A percentile compares a stretch with the other conserved stretches of the same genome.
phyloP scores from a whole-genome alignment of 352 stramenopile genomes.

The Phytophthora sojae region DNA sequence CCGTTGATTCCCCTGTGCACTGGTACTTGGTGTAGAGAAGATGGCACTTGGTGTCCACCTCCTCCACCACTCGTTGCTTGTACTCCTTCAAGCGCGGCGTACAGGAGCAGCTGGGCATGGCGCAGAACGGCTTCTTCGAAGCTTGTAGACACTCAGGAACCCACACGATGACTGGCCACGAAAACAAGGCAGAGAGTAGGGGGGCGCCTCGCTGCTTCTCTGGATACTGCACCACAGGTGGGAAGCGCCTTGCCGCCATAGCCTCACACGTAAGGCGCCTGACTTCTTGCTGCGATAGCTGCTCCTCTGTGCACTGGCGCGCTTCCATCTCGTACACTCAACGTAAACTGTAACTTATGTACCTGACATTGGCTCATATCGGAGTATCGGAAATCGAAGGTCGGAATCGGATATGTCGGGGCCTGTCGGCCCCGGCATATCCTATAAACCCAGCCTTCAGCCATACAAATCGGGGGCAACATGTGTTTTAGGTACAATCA shows the following conservation, averaged over 20 bases:
- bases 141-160: not conserved
- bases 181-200: not conserved
- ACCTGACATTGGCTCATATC: not conserved
- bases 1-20: not conserved
- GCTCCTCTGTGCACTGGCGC: not conserved
- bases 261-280: not conserved
- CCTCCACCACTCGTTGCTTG: not conserved
- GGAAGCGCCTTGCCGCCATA: not conserved
- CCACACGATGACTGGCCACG: not conserved
- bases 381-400: not conserved
- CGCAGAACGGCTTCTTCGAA: not conserved
- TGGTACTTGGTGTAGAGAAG: constrained; percentile 17
- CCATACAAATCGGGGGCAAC: no score
- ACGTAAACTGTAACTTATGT: no score
- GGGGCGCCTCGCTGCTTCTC: not conserved
- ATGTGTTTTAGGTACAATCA: no score
- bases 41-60: constrained; percentile 13
- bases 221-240: not conserved
- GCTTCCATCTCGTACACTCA: no score
- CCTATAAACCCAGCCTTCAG: no score
- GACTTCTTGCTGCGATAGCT: not conserved
- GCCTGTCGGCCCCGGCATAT: not conserved
- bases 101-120: not conserved
- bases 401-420: not conserved
- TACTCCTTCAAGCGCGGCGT: constrained; percentile 5